Evolutionary conservation across 108 stramenopile species (phyloP).

Genomic region (Skeletonema grethae): DNA sequence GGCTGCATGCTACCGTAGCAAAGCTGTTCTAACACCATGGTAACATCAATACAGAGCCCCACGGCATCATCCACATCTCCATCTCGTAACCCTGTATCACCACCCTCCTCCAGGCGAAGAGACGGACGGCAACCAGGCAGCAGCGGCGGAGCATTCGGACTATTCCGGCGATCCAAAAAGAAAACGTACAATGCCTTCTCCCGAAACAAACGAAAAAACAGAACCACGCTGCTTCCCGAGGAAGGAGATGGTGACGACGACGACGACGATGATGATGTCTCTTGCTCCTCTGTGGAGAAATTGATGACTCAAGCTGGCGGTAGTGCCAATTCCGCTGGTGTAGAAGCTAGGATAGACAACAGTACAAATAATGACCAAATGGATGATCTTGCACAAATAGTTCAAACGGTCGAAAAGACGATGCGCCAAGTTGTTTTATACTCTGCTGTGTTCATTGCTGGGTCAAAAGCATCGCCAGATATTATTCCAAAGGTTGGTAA

Average conservation of each 20-base stretch:
- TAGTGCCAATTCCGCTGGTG: background rate
- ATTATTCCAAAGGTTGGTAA: constrained; percentile 5
- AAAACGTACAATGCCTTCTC: background rate
- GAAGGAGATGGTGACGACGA: background rate
- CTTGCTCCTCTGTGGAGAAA: background rate
- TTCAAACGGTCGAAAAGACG: background rate
- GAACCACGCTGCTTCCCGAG: background rate
- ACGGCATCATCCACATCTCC: background rate
- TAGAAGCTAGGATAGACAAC: background rate
- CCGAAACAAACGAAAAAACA: background rate
- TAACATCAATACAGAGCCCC: background rate
- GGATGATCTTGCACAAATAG: background rate
- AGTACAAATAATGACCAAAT: background rate
- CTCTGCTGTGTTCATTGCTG: constrained; percentile 28
- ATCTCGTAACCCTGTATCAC: background rate
- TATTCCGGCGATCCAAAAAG: background rate
- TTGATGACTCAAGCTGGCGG: background rate
- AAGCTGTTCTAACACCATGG: background rate
- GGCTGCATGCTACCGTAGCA: too few relatives aligned
- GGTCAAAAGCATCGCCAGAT: constrained; percentile 19
- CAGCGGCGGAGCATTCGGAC: background rate
- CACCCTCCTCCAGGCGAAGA: background rate
- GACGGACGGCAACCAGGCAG: background rate
- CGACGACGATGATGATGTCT: background rate
- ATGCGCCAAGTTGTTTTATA: constrained; percentile 24